Percentiles rank a stretch among this genome's conserved stretches.
phyloP scores from a whole-genome alignment of 2,329 filamentous ascomycete genomes.

The Phoma sp. region DNA sequence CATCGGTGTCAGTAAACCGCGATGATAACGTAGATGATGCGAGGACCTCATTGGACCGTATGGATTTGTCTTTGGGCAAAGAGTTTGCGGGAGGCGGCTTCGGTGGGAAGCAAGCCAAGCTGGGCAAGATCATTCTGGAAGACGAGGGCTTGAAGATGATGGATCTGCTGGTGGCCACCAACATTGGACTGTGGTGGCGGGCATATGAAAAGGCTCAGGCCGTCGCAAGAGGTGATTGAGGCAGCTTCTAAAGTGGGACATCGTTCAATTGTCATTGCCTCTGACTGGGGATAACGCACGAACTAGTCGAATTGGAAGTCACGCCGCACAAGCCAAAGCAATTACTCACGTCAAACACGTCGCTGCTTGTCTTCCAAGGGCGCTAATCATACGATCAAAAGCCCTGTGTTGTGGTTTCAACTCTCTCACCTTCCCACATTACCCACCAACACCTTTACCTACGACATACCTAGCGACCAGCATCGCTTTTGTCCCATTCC shows the following conservation, averaged over 20 bases:
- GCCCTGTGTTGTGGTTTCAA: not conserved
- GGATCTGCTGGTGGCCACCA: slow-evolving; percentile 88
- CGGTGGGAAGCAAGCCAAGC: slow-evolving; percentile 83
- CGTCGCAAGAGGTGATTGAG: slow-evolving; percentile 15
- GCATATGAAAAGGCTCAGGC: slow-evolving; percentile 68
- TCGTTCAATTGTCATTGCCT: not conserved
- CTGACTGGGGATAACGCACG: not conserved
- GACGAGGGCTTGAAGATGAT: slow-evolving; percentile 95
- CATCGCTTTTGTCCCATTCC: slow-evolving; percentile 17
- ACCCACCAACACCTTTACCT: slow-evolving; percentile 12
- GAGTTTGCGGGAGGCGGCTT: slow-evolving; percentile 88
- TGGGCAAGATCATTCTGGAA: slow-evolving; percentile 90
- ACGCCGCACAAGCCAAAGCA: not conserved
- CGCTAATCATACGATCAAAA: not conserved
- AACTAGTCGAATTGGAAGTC: not conserved
- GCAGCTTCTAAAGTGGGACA: slow-evolving; percentile 3
- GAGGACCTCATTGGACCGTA: slow-evolving; percentile 52
- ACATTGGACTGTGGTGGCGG: slow-evolving; percentile 93
- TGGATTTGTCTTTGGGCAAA: slow-evolving; percentile 78
- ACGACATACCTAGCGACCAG: slow-evolving; percentile 24
- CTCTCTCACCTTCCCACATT: not conserved
- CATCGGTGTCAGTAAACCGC: slow-evolving; percentile 32
- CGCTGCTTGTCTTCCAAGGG: not conserved
- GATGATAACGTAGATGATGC: slow-evolving; percentile 24
- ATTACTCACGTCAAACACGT: not conserved